phyloP scores from a whole-genome alignment of 305 asterid genomes.

The Solanum hybrid region DNA sequence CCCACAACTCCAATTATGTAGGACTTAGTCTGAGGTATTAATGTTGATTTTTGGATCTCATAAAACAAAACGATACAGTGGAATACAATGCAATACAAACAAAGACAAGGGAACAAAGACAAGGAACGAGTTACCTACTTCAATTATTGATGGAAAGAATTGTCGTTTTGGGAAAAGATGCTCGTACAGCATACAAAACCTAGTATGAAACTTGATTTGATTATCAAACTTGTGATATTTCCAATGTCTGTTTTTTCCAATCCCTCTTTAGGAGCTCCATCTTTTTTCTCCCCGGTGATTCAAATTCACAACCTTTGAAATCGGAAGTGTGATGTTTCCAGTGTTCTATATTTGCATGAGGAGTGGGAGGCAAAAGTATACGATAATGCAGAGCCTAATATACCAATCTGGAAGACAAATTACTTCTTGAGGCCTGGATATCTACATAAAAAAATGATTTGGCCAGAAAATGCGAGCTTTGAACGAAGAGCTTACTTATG shows the following conservation, averaged over 20 bases:
- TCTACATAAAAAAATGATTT: too few species aligned
- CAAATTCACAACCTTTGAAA: background rate
- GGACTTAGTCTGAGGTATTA: background rate
- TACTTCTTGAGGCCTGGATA: too few species aligned
- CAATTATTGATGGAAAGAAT: background rate
- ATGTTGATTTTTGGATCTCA: background rate
- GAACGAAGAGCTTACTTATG: too few species aligned
- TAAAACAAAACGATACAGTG: background rate
- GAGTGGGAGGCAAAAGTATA: conserved; percentile 35
- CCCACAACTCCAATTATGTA: background rate
- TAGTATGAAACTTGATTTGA: background rate
- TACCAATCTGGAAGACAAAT: too few species aligned
- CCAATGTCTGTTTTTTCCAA: background rate
- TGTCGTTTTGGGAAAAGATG: background rate
- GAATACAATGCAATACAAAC: background rate
- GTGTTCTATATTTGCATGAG: conserved; percentile 41
- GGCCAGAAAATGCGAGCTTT: too few species aligned
- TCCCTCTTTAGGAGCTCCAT: background rate
- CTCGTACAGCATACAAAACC: background rate
- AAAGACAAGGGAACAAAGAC: background rate
- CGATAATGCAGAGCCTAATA: too few species aligned
- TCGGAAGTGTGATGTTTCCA: background rate
- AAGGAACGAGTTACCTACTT: background rate
- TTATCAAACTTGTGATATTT: background rate
- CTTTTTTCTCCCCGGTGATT: too few species aligned